phyloP scores from a whole-genome alignment of 2,329 filamentous ascomycete genomes.

The Lachnellula occidentalis region DNA sequence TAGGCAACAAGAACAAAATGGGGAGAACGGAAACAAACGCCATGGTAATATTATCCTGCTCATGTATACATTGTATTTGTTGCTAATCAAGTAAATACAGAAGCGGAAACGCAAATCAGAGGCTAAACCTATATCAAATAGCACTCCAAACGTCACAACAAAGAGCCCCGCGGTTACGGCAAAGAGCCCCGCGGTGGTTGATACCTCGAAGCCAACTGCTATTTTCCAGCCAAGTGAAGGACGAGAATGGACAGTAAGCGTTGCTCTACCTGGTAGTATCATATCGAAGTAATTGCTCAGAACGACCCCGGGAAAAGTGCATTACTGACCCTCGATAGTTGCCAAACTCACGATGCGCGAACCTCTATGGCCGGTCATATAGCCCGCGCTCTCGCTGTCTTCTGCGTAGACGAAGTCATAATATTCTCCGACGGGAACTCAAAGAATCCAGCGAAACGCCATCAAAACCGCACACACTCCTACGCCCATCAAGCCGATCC shows the following conservation, averaged over 20 bases:
- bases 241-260: conserved; percentile 66
- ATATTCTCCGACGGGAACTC: conserved; percentile 68
- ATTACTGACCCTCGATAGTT: conserved; percentile 16
- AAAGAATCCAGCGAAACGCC: conserved; percentile 22
- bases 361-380: conserved; percentile 69
- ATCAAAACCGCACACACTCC: conserved; percentile 18
- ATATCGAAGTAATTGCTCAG: conserved; percentile 56
- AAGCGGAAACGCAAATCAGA: conserved; percentile 31
- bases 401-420: conserved; percentile 78
- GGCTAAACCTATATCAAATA: conserved; percentile 20
- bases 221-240: conserved; percentile 61
- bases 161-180: conserved; percentile 33
- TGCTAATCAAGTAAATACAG: conserved; percentile 14
- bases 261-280: conserved; percentile 74
- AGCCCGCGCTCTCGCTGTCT: conserved; percentile 75
- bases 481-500: conserved; percentile 37
- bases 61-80: not conserved
- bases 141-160: conserved; percentile 25
- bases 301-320: not conserved
- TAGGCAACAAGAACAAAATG: conserved; percentile 19
- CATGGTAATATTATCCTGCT: conserved; percentile 16
- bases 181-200: conserved; percentile 33
- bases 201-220: conserved; percentile 60
- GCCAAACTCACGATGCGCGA: conserved; percentile 55
- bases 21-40: conserved; percentile 29